Evolutionary conservation across 2,329 filamentous ascomycete genomes (phyloP).

Genomic region (Graphium sp.): DNA sequence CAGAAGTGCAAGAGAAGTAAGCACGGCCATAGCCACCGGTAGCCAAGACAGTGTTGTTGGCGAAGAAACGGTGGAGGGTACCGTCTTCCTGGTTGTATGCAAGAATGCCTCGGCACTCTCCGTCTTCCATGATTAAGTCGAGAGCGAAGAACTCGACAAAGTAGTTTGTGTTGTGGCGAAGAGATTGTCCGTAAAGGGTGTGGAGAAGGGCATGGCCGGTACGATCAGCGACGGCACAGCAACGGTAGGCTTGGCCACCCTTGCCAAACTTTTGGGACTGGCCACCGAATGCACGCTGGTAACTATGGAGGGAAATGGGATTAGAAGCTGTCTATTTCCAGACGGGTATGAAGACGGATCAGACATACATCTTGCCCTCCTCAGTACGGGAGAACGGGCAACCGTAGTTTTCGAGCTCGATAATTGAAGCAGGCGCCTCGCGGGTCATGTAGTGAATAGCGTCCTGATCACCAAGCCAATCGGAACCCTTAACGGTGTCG

Average conservation of each 20-base stretch:
- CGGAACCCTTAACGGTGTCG: conserved; percentile 93
- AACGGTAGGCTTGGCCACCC: conserved; percentile 94
- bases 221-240: conserved; percentile 89
- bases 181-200: conserved; percentile 94
- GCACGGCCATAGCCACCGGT: conserved; percentile 96
- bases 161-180: conserved; percentile 97
- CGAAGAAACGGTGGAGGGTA: conserved; percentile 89
- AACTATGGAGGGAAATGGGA: conserved; percentile 27
- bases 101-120: conserved; percentile 88
- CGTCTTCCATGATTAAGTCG: conserved; percentile 94
- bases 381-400: conserved; percentile 95
- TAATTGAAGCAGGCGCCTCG: conserved; percentile 79
- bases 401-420: conserved; percentile 93
- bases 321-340: conserved; percentile 6
- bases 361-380: conserved; percentile 73
- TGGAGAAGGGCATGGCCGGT: conserved; percentile 95
- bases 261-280: conserved; percentile 92
- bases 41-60: conserved; percentile 90
- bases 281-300: conserved; percentile 96
- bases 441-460: conserved; percentile 98
- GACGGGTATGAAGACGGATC: conserved; percentile 3
- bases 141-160: conserved; percentile 99
- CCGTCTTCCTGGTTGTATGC: conserved; percentile 99
- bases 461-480: conserved; percentile 95
- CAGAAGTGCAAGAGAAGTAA: conserved; percentile 96